Percentiles rank a stretch among this genome's conserved stretches.
Conservation (phyloP, 2,329 filamentous ascomycete genomes). For the Aspergillus sp. region DNA sequence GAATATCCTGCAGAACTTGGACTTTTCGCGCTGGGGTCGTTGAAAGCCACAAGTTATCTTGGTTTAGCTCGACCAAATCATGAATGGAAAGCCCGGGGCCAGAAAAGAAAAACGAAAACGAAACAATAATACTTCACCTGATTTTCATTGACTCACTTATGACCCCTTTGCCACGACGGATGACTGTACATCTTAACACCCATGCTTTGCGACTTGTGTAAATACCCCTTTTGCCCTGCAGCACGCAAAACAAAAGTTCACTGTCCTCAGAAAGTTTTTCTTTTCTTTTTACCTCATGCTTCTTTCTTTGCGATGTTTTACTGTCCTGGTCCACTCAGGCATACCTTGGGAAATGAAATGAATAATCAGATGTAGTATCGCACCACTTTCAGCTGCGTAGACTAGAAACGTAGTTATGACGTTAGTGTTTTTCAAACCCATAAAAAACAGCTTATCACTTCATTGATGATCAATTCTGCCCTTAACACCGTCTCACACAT, state of each 20-base stretch:
- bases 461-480: too few species aligned
- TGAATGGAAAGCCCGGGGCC: background rate
- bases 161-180: conserved; percentile 10
- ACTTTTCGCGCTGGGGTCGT: conserved; percentile 47
- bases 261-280: conserved; percentile 11
- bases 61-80: background rate
- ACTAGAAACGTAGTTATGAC: too few species aligned
- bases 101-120: background rate
- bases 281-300: background rate
- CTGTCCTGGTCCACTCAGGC: background rate
- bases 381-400: too few species aligned
- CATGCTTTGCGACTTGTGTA: conserved; percentile 17
- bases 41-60: conserved; percentile 18
- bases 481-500: too few species aligned
- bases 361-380: background rate
- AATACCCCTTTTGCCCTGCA: conserved; percentile 21
- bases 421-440: too few species aligned
- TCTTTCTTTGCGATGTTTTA: background rate
- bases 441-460: too few species aligned
- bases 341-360: background rate
- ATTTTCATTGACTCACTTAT: background rate
- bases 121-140: background rate
- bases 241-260: conserved; percentile 24
- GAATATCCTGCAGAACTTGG: conserved; percentile 42
- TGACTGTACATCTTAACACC: conserved; percentile 18